These are phyloP conservation scores for Magnolia officinalis DNA, from an alignment of 164 flowering plant genomes.

Conservation along the genomic window DNA sequence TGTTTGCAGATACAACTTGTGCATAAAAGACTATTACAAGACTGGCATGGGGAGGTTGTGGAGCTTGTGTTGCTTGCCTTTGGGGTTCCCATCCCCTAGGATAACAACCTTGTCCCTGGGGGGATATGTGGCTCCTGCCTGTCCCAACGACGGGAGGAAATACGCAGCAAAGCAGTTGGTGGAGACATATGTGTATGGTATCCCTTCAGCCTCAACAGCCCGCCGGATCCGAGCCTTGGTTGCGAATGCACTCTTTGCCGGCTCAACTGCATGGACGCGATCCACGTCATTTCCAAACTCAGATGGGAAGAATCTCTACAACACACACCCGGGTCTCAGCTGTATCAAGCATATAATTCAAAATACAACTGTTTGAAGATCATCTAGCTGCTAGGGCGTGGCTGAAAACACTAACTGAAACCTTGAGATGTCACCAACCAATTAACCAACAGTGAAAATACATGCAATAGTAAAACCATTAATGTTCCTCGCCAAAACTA, in stretches of 20 bases:
- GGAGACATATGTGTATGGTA: slow-evolving; percentile 51
- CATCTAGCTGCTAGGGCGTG: no score
- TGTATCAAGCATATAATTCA: not conserved
- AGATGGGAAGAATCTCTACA: slow-evolving; percentile 63
- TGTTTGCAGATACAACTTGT: no score
- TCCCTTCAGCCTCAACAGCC: slow-evolving; percentile 47
- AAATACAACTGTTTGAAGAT: no score
- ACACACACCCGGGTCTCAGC: not conserved
- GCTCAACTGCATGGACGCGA: slow-evolving; percentile 50
- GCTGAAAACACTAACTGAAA: no score
- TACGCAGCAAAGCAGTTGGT: slow-evolving; percentile 41
- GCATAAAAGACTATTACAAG: no score
- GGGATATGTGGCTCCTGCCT: slow-evolving; percentile 43
- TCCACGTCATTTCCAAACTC: slow-evolving; percentile 64
- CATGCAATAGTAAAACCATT: no score
- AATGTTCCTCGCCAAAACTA: no score
- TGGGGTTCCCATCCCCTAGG: slow-evolving; percentile 54
- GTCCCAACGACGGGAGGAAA: slow-evolving; percentile 42
- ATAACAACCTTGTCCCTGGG: slow-evolving; percentile 54
- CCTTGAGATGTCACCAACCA: no score
- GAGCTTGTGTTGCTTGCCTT: slow-evolving; percentile 30
- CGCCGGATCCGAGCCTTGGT: slow-evolving; percentile 39
- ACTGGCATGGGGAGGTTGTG: slow-evolving; percentile 23
- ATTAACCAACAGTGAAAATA: no score
- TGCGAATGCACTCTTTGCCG: slow-evolving; percentile 39